These are phyloP conservation scores for Trametes villosa DNA, from an alignment of 768 basidiomycete genomes.

Conservation along the genomic window DNA sequence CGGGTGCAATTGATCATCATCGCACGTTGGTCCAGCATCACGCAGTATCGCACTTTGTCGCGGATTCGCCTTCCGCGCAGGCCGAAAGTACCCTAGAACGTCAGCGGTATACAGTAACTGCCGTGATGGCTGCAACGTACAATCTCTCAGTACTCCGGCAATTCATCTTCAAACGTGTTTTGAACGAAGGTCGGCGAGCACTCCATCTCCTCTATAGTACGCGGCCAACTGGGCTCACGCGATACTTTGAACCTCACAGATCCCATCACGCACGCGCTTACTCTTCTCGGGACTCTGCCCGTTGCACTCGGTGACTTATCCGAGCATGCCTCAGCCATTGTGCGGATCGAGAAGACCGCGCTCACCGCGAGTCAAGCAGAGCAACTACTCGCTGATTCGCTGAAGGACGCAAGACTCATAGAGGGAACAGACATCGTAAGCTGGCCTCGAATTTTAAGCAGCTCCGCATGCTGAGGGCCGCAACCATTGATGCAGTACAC, in stretches of 20 bases:
- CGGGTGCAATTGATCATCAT: background rate
- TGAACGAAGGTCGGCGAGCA: slow-evolving; percentile 51
- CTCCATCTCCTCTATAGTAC: background rate
- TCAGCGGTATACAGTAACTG: background rate
- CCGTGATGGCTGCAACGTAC: no score
- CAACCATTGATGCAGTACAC: slow-evolving; percentile 60
- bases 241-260: slow-evolving; percentile 41
- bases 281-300: slow-evolving; percentile 69
- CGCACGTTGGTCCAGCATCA: background rate
- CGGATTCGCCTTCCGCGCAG: no score
- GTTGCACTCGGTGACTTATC: slow-evolving; percentile 20
- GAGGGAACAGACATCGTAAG: slow-evolving; percentile 73
- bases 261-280: slow-evolving; percentile 60
- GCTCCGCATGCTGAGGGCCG: background rate
- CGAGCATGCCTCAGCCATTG: slow-evolving; percentile 49
- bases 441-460: background rate
- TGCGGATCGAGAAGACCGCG: slow-evolving; percentile 80
- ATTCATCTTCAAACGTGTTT: slow-evolving; percentile 59
- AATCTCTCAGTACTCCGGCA: slow-evolving; percentile 39
- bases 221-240: background rate
- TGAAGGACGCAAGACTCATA: slow-evolving; percentile 52
- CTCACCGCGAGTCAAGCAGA: slow-evolving; percentile 50
- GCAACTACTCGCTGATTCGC: slow-evolving; percentile 41
- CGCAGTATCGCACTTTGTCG: no score
- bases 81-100: no score